Percentiles rank a stretch among this genome's conserved stretches.
Evolutionary conservation across 2,329 filamentous ascomycete species (phyloP).

Genomic region (Pyrenophora tritici-repentis): DNA sequence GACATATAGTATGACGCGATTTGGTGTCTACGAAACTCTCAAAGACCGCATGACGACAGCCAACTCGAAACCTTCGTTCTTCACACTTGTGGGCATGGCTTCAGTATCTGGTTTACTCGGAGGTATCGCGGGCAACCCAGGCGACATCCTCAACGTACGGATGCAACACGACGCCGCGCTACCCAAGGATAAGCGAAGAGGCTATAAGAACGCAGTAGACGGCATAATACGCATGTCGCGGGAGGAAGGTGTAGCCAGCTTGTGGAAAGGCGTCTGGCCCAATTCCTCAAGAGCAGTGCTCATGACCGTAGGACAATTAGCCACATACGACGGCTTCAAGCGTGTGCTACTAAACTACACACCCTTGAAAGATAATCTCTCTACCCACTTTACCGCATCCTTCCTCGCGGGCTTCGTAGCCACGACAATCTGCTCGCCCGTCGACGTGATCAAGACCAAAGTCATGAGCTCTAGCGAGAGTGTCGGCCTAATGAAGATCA

Average conservation of each 20-base stretch:
- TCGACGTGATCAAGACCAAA: slow-evolving; percentile 88
- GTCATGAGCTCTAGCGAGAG: slow-evolving; percentile 73
- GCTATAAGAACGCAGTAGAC: slow-evolving; percentile 88
- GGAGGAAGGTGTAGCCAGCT: slow-evolving; percentile 74
- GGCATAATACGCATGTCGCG: slow-evolving; percentile 85
- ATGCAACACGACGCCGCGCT: slow-evolving; percentile 95
- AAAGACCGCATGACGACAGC: slow-evolving; percentile 69
- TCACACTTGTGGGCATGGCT: slow-evolving; percentile 80
- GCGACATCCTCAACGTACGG: slow-evolving; percentile 94
- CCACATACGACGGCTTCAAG: slow-evolving; percentile 85
- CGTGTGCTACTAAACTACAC: slow-evolving; percentile 68
- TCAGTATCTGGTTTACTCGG: slow-evolving; percentile 84
- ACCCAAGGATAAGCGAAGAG: slow-evolving; percentile 72
- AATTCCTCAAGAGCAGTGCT: slow-evolving; percentile 81
- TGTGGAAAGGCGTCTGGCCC: slow-evolving; percentile 85
- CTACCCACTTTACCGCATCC: slow-evolving; percentile 77
- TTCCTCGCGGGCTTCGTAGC: slow-evolving; percentile 82
- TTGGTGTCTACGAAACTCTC: slow-evolving; percentile 93
- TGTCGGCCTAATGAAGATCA: slow-evolving; percentile 61
- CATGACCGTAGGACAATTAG: slow-evolving; percentile 85
- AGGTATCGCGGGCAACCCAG: slow-evolving; percentile 88
- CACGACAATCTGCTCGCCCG: slow-evolving; percentile 81
- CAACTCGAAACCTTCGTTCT: slow-evolving; percentile 65
- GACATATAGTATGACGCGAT: slow-evolving; percentile 95
- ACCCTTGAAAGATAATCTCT: slow-evolving; percentile 68